Evolutionary conservation across 768 basidiomycete genomes (phyloP), one percentile per base, ranked within the genome.

Genomic region (Termitomyces sp.): DNA sequence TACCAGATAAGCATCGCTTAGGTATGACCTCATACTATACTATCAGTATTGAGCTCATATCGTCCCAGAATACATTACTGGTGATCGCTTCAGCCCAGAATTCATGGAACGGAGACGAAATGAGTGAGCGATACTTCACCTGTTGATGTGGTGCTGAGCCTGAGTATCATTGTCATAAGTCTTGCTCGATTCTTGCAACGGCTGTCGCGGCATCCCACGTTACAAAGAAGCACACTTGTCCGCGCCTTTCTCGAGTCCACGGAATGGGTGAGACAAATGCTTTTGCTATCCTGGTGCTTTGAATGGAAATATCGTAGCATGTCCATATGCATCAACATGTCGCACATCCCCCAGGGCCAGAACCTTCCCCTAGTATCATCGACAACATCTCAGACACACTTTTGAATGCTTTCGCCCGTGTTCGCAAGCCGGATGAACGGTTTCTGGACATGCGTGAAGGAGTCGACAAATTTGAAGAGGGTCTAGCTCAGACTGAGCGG

Each of bases 261-360:
- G 36, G 97, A 99, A 95, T 99, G 97, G 97, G 96, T 95, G n/a
- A 70, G 60, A 86, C 63, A 9, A 42, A 20, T 48, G 9, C 24
- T 12, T 30, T 36, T 47, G 48, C 36, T 31, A 55, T 54, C 13
- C 20, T 53, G 42, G 22, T 49, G 39, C 12, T 61, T 60, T 37
- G 30, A 54, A 63, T 50, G 54, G 48, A 51, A 27, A 9, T 62
- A 49, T 53, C 49, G 2, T 65, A 98, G 96, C 91, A 93, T 67
- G 95, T 98, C 27, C 87, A 90, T 68, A 98, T 97, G 93, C 95
- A 98, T 70, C 92, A 95, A 68, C 94, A 97, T 67, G 79, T 92
- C 55, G 93, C 95, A 6, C 92, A 97, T 67, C 93, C 95, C 5
- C 92, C 94, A 20, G 85, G 84, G 22, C 87, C 88, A n/a, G 93